phyloP scores from a whole-genome alignment of 768 basidiomycete species.

The Lentinula guzmanii region DNA sequence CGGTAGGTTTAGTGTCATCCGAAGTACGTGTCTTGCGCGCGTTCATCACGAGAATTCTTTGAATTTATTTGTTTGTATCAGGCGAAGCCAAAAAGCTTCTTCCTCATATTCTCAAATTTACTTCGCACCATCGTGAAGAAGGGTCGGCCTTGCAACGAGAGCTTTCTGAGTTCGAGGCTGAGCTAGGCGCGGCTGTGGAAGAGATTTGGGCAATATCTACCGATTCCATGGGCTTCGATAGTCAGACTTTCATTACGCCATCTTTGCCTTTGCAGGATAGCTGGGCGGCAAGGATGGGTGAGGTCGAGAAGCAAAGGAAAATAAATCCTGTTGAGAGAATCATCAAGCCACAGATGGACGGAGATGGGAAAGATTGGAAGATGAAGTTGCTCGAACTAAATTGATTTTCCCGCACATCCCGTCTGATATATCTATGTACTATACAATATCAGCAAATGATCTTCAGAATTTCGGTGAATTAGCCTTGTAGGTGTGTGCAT shows the following conservation, averaged over 20 bases:
- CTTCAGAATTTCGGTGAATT: neutral
- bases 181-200: conserved; percentile 50
- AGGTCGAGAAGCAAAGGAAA: conserved; percentile 39
- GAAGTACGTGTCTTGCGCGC: conserved; percentile 38
- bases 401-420: neutral
- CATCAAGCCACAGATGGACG: conserved; percentile 39
- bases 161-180: conserved; percentile 48
- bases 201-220: conserved; percentile 47
- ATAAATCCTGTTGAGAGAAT: conserved; percentile 49
- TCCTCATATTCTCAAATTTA: conserved; percentile 72
- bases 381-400: conserved; percentile 31
- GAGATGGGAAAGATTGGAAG: conserved; percentile 29
- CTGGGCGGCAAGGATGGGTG: conserved; percentile 51
- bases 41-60: neutral
- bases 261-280: conserved; percentile 24
- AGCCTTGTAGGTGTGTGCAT: neutral
- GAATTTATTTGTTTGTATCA: conserved; percentile 21
- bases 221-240: neutral
- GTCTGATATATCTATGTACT: neutral
- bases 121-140: conserved; percentile 60
- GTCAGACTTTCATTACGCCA: neutral
- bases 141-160: conserved; percentile 60
- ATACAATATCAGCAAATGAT: neutral
- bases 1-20: conserved; percentile 50
- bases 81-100: conserved; percentile 65